A percentile compares a stretch with the other conserved stretches of the same genome.
phyloP scores from a whole-genome alignment of 306 rosid species.

The Acacia acuminata region DNA sequence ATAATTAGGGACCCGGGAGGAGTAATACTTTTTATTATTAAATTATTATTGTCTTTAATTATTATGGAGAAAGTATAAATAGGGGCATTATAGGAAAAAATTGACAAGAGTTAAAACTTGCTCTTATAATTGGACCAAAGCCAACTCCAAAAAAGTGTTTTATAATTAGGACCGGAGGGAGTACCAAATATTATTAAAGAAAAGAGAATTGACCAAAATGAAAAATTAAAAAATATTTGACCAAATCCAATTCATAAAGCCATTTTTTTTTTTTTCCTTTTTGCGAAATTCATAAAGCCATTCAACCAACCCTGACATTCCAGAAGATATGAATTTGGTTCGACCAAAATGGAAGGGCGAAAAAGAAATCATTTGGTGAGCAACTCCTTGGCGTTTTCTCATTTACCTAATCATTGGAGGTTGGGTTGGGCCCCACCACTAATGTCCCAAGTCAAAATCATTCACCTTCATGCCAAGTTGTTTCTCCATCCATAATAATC shows the following conservation, averaged over 20 bases:
- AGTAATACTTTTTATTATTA: too few species aligned
- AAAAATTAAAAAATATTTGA: neutral
- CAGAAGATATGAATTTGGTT: neutral
- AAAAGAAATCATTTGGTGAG: slow-evolving; percentile 47
- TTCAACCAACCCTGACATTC: neutral
- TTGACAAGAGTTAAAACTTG: too few species aligned
- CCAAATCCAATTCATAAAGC: neutral
- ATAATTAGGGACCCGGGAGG: too few species aligned
- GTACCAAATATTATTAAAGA: neutral
- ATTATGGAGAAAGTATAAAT: too few species aligned
- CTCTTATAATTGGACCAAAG: too few species aligned
- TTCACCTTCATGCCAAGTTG: neutral
- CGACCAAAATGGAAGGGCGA: neutral
- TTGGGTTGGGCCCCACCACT: neutral
- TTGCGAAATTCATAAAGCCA: neutral
- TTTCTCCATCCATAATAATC: neutral
- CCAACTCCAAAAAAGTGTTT: too few species aligned
- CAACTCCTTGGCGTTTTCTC: slow-evolving; percentile 36
- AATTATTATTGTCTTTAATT: too few species aligned
- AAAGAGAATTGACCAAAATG: neutral
- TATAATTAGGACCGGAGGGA: too few species aligned
- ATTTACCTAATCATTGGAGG: neutral
- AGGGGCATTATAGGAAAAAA: too few species aligned
- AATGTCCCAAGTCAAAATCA: slow-evolving; percentile 34
- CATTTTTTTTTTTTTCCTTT: too few species aligned